Percentiles rank a stretch among this genome's conserved stretches.
phyloP scores from a whole-genome alignment of 257 asterid species.

The Capsicum baccatum region DNA sequence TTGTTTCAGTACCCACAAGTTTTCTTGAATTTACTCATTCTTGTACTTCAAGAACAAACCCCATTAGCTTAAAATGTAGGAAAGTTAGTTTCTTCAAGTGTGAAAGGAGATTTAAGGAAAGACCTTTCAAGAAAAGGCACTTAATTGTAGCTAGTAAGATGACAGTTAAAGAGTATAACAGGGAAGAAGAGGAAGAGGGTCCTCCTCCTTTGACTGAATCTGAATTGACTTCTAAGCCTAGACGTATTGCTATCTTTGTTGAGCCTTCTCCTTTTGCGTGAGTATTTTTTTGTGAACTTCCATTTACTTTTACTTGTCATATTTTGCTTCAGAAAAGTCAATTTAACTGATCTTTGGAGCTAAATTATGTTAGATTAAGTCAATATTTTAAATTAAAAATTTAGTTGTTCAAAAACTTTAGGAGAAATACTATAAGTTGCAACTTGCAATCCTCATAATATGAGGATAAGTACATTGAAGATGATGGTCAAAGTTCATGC shows the following conservation, averaged over 20 bases:
- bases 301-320: no score
- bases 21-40: conserved; percentile 37
- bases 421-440: no score
- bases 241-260: conserved; percentile 94
- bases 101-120: conserved; percentile 24
- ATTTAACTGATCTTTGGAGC: no score
- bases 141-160: conserved; percentile 50
- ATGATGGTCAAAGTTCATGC: no score
- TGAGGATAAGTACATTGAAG: no score
- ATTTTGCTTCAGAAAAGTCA: no score
- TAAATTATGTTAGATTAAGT: no score
- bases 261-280: conserved; percentile 99
- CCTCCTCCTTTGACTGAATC: conserved; percentile 67
- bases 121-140: conserved; percentile 34
- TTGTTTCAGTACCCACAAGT: conserved; percentile 6
- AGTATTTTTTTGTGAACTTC: conserved; percentile 39
- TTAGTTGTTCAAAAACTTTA: no score
- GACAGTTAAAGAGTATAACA: conserved; percentile 50
- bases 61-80: conserved; percentile 44
- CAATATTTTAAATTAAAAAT: no score
- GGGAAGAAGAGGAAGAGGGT: conserved; percentile 61
- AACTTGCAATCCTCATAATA: no score
- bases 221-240: conserved; percentile 66
- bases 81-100: conserved; percentile 42
- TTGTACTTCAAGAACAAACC: conserved; percentile 43